Conservation (phyloP, 495 filamentous ascomycete genomes). For the Collariella sp. region DNA sequence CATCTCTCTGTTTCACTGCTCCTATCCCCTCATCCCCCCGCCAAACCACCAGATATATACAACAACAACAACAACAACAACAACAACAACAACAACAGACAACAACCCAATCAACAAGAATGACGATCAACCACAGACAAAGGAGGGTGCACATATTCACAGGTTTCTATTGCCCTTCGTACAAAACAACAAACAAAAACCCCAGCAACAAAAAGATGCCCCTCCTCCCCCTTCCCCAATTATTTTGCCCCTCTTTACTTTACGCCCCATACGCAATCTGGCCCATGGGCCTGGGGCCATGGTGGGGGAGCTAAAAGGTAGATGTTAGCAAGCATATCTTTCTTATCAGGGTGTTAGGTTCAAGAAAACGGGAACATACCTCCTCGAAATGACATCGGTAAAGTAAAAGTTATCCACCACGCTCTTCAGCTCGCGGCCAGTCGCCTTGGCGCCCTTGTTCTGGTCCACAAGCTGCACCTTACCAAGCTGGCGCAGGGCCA, state of each 20-base stretch:
- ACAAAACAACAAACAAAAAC: background rate
- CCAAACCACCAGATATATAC: slow-evolving; percentile 1
- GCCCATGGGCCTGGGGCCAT: slow-evolving; percentile 65
- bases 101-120: background rate
- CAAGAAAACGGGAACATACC: too few species aligned
- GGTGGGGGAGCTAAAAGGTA: slow-evolving; percentile 68
- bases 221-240: slow-evolving; percentile 2
- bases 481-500: slow-evolving; percentile 58
- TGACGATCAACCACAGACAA: background rate
- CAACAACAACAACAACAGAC: background rate
- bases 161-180: slow-evolving; percentile 6
- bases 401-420: slow-evolving; percentile 95
- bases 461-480: slow-evolving; percentile 92
- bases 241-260: slow-evolving; percentile 8
- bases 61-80: background rate
- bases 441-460: slow-evolving; percentile 74
- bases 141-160: slow-evolving; percentile 11
- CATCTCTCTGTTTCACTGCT: background rate
- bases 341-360: too few species aligned
- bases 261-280: slow-evolving; percentile 43
- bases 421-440: slow-evolving; percentile 61
- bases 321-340: too few species aligned
- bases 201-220: background rate
- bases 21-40: slow-evolving; percentile 1
- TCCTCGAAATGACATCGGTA: slow-evolving; percentile 90